Conservation (phyloP, 139 green algal species). For the Coelastrella sp. region DNA sequence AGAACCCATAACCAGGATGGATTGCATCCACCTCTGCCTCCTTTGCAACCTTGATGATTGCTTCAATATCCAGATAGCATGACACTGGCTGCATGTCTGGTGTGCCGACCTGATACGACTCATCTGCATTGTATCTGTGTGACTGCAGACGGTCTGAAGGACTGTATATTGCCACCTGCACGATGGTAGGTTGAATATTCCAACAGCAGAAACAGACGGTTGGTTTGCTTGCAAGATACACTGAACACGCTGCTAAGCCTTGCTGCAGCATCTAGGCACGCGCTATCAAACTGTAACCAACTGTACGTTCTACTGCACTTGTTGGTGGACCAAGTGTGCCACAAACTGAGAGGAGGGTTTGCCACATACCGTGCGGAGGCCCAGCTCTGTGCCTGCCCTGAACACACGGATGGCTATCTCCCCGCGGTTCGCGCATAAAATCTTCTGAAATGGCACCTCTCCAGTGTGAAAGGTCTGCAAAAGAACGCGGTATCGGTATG, state of each 20-base stretch:
- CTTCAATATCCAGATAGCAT: slow-evolving; percentile 91
- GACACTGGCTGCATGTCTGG: slow-evolving; percentile 80
- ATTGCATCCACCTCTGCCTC: slow-evolving; percentile 91
- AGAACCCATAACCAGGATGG: slow-evolving; percentile 94
- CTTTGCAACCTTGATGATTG: slow-evolving; percentile 83
- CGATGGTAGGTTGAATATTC: neutral
- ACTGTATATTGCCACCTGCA: slow-evolving; percentile 92
- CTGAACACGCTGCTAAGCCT: neutral
- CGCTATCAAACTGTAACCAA: too few species aligned
- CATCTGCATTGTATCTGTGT: slow-evolving; percentile 96
- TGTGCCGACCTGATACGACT: slow-evolving; percentile 87
- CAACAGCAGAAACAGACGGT: neutral
- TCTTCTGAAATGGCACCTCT: slow-evolving; percentile 82
- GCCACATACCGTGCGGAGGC: slow-evolving; percentile 67
- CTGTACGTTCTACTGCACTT: too few species aligned
- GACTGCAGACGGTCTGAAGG: slow-evolving; percentile 87
- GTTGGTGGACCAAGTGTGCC: neutral
- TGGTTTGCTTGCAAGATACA: neutral
- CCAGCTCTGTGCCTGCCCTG: slow-evolving; percentile 93
- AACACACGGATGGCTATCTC: slow-evolving; percentile 98
- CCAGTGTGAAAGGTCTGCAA: slow-evolving; percentile 46
- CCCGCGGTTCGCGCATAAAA: slow-evolving; percentile 95
- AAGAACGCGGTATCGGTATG: neutral
- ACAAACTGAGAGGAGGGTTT: neutral
- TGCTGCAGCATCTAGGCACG: neutral